Evolutionary conservation across 768 basidiomycete species (phyloP), one percentile per base, ranked within the genome.

Genomic region (Ramaria sp.): DNA sequence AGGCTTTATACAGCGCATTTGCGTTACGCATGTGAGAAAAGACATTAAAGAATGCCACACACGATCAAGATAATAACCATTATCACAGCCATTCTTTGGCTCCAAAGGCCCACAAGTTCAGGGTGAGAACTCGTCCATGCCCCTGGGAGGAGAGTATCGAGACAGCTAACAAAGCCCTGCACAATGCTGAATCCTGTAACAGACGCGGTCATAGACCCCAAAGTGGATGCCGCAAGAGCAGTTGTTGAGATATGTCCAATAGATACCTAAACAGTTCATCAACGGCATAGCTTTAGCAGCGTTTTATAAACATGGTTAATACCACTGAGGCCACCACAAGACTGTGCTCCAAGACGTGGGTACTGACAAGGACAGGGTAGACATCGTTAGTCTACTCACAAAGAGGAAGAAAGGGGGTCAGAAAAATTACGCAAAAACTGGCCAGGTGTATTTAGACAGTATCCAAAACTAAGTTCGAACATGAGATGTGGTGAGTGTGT

Each of bases 91-190:
- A 90, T 92, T 59, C 93, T 73, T 66, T 94, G 91, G 8, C 85
- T 69, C 93, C 93, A 95, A 7, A 95, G 73, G 6, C 93, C 93
- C 10, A 97, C 89, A 10, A 90, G 74, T 13, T 83, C 70, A 0
- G 93, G 95, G 28, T 84, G 81, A 0, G 82, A 64, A 3, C 91
- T 92, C 0, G 96, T 94, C 93, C 89, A 99, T 16, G 95, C 93
- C 37, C 89, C 81, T 0, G 96, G 95, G 8, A 97, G 79, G 61
- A 99, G 77, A 0, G 94, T 94, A 66, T 99, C 96, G 18, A 99
- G 79, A 0, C 90, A 83, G 48, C 85, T 88, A 7, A 80, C 72
- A 52, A 95, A 79, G 18, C 63, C 66, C 37, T 73, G 71, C 8
- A 75, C 58, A 52, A 77, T 69, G 30, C 72, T 70, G 52, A 70